Evolutionary conservation across 2,329 filamentous ascomycete genomes (phyloP), one percentile per base, ranked within the genome.

Genomic region (Ophiostoma quercus): DNA sequence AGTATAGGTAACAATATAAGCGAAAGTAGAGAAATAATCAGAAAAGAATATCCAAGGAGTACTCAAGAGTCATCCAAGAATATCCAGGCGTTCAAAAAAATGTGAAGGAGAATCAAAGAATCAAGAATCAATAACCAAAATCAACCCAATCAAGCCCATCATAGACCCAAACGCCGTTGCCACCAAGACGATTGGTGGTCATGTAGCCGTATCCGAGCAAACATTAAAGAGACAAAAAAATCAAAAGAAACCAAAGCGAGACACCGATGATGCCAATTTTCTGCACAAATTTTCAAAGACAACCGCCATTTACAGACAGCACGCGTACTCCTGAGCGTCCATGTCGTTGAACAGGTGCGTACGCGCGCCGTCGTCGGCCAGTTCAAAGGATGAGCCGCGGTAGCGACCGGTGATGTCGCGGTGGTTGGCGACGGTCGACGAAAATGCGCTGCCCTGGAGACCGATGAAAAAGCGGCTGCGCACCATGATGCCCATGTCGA

Each of bases 401-500:
- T 79, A 79, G n/a, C 77, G 74, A 14, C 76, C 77, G 7, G 76
- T 79, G 1, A 70, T 65, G 72, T 79, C 77, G 69, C 77, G 76
- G 69, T 75, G 74, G 74, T 79, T 78, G 29, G 72, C 76, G 5
- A 77, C 70, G 5, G 76, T 77, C 29, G 73, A 75, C 29, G 75
- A 77, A 57, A 79, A 78, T 22, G 77, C 78, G 72, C 77, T 78
- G 25, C 77, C 77, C 51, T 74, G 76, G 34, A 78, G 74, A 22
- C 78, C 78, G 16, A 79, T 60, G 70, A 79, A 79, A 70, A 79
- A 79, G 19, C 74, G 70, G 60, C 74, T 75, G 71, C 71, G 72
- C 16, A 78, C 68, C 75, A 79, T 76, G 41, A 79, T 66, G 29
- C 75, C 78, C 73, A 78, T 71, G 74, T 79, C 77, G 57, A 79